Base-by-base conservation (phyloP, 2,329 filamentous ascomycete species). In the Moelleriella libera region DNA sequence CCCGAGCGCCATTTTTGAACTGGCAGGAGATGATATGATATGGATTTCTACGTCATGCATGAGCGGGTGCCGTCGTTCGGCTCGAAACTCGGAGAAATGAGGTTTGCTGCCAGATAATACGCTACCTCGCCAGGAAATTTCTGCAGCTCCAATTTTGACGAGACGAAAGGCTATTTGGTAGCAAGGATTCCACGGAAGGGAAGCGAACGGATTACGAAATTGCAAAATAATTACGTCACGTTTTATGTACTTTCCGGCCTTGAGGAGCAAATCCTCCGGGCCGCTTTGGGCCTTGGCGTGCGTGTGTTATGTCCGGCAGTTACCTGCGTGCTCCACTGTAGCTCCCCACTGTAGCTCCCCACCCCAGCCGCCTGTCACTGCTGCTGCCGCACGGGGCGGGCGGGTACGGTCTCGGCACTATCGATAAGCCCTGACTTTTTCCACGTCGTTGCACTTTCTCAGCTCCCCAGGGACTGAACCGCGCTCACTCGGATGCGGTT, bases 181-280 rank as follows among this genome's bases (percentile, higher is more conserved):
- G 21, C 21, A 21, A 21, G 21, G 21, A 21, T 21, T 21, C 3
- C 2, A 21, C 21, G 21, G 21, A 21, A 21, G 21, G 21, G 3
- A 21, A 21, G 21, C 21, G 21, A 21, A 21, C 21, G 21, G 32
- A 37, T 8, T 37, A 12, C 32, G 32, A 21, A 21, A 21, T 21
- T 21, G 21, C 21, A 21, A 21, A 21, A 21, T 37, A 37, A 37
- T 37, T 8, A 37, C 8, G 32, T 37, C 12, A 37, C 32, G 8
- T 37, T 8, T 37, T 37, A 3, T 4, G 32, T 37, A 37, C 32
- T 12, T 8, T 37, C 32, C 8, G 8, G 32, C 12, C 8, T 12
- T 4, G 32, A 48, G 51, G 50, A 53, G 41, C 52, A 45, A 53
- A 50, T 54, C 32, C 46, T 52, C 51, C 52, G 51, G 21, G 32